Conservation (phyloP, 1,284 basidiomycete genomes). For the Pseudozyma hubeiensis region DNA sequence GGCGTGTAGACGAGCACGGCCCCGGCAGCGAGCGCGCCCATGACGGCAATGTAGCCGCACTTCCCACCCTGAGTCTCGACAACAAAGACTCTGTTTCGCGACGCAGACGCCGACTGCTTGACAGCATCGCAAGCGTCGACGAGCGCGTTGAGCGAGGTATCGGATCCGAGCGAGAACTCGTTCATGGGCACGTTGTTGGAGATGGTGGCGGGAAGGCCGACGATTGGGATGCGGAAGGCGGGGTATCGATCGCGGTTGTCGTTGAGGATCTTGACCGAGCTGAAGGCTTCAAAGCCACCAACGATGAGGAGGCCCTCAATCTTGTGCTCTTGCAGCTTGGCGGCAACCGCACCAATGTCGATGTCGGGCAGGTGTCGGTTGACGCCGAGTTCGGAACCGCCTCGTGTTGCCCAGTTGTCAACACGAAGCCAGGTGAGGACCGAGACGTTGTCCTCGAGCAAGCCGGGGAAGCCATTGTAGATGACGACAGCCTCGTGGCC, state of each 20-base stretch:
- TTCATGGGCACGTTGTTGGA: slow-evolving; percentile 98
- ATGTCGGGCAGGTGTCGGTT: slow-evolving; percentile 87
- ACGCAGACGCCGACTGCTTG: slow-evolving; percentile 96
- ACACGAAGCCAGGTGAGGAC: slow-evolving; percentile 96
- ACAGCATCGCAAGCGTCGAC: slow-evolving; percentile 97
- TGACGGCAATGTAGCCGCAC: slow-evolving; percentile 93
- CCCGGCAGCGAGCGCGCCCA: slow-evolving; percentile 94
- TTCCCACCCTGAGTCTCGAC: slow-evolving; percentile 98
- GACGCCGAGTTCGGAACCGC: slow-evolving; percentile 97
- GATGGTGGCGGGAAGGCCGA: slow-evolving; percentile 79
- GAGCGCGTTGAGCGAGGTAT: slow-evolving; percentile 96
- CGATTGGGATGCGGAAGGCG: slow-evolving; percentile 76
- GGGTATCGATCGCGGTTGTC: slow-evolving; percentile 84
- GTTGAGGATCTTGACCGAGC: slow-evolving; percentile 81
- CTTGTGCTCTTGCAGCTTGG: slow-evolving; percentile 87
- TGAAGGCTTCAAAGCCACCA: slow-evolving; percentile 96
- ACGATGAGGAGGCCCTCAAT: slow-evolving; percentile 88
- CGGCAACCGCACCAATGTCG: slow-evolving; percentile 83
- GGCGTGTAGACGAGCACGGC: slow-evolving; percentile 94
- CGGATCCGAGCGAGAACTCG: slow-evolving; percentile 92
- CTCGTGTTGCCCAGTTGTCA: slow-evolving; percentile 93
- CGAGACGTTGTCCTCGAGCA: slow-evolving; percentile 87
- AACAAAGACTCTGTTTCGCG: slow-evolving; percentile 93
- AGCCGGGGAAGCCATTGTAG: slow-evolving; percentile 93
- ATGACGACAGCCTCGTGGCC: slow-evolving; percentile 91